Base-by-base conservation (phyloP, 2,329 filamentous ascomycete species). In the Pseudogymnoascus sp. region DNA sequence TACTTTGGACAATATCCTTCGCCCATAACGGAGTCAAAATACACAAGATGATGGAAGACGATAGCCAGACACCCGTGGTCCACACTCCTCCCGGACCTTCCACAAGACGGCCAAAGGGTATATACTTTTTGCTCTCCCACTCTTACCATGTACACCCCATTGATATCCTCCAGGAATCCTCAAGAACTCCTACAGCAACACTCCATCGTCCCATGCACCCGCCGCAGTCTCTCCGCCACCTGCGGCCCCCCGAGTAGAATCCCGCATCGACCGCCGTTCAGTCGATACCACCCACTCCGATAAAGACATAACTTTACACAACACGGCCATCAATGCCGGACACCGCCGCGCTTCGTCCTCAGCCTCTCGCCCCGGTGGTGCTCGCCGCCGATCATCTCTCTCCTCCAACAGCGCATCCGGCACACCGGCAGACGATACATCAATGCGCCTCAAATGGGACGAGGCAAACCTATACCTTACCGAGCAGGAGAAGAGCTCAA, bases 381-480 rank as follows among this genome's bases (percentile, higher is more conserved):
- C 73, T 3, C 88, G 91, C 63, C 87, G 91, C 61, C 88, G 87
- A 68, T 93, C 89, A 0, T 76, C 76, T 66, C 77, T 75, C 65
- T 77, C 77, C 66, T 76, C 70, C 64, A 66, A 68, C 42, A 65
- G 69, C 69, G 37, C 79, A 65, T 75, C 77, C 60, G 78, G 79
- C 63, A 76, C 80, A 66, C 74, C 78, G 65, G 78, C 79, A 36
- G 83, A 85, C 61, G 82, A 86, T 60, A 81, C 80, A 64, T 87
- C 84, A 64, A 88, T 90, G 67, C 87, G 92, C 67, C 82, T 99
- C 69, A 96, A 97, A 79, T 99, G 95, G 95, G 95, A 99, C 76
- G 95, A 99, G 79, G 95, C 91, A 54, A 99, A 99, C 74, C 83
- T 99, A 34, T 99, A 97, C 77, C 83, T 99, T 62, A 95, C 95